Evolutionary conservation across 2,329 filamentous ascomycete genomes (phyloP), one percentile per base, ranked within the genome.

Genomic region (Verticillium klebahnii): DNA sequence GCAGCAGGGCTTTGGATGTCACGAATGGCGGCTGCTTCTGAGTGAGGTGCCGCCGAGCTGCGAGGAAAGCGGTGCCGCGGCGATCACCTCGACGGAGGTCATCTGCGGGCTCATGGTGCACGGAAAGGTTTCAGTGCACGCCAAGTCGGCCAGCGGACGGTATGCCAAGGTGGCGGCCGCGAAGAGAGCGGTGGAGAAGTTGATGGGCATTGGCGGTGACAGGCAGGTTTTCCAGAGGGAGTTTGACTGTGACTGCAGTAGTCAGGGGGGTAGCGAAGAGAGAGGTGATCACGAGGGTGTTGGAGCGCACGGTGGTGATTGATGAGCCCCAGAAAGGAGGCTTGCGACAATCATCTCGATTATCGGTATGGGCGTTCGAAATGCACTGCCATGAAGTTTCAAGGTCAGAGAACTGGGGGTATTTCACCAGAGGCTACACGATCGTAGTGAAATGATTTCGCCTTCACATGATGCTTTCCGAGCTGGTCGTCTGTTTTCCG

Each of bases 51-150:
- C 78, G 64, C 71, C 71, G 15, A 71, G 68, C 32, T 63, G 65
- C 5, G 71, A 78, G 1, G 82, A 84, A 61, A 73, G 79, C 17
- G 78, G 77, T 12, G 72, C 72, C 14, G 69, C 68, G 17, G 74
- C 72, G 14, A 40, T 80, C 15, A 76, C 70, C 11, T 74, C 74
- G 5, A 85, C 67, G 73, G 83, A 79, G 67, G 84, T 93, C 6
- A 78, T 91, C 0, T 90, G 89, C 7, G 92, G 86, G 29, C 82
- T 97, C 8, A 81, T 96, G 71, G 82, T 97, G 15, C 94, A 98
- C 70, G 84, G 86, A 14, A 73, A 82, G 52, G 83, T 93, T 11
- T 74, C 91, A n/a, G 85, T 86, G 1, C 80, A 86, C 65, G 85
- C 81, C 1, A 78, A 80, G 39, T 85, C 85, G 1, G 84, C 81